Percentiles rank a stretch among this genome's conserved stretches.
Conservation (phyloP, 352 stramenopile genomes). For the Globisporangium cylindrosporum region DNA sequence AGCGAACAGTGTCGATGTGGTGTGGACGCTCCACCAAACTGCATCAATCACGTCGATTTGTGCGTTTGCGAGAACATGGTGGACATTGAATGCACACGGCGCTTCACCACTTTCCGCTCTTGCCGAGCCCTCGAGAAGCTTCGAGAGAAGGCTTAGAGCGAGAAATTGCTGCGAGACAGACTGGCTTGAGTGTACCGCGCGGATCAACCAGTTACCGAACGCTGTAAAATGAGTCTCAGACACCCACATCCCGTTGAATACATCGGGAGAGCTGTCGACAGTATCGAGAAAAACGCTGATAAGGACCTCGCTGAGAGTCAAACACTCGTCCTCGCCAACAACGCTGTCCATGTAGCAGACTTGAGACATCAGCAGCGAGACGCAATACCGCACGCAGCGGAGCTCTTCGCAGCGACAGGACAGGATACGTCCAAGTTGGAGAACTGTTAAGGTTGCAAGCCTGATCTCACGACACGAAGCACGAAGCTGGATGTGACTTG, state of each 20-base stretch:
- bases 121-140: background rate
- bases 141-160: background rate
- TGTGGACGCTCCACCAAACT: conserved; percentile 14
- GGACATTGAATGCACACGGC: background rate
- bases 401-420: background rate
- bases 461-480: conserved; percentile 2
- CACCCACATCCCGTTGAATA: background rate
- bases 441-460: background rate
- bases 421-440: conserved; percentile 10
- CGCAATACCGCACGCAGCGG: conserved; percentile 1
- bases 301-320: conserved; percentile 4
- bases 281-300: background rate
- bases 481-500: background rate
- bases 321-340: background rate
- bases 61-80: background rate
- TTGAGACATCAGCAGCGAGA: conserved; percentile 14
- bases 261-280: background rate
- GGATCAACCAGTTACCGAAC: conserved; percentile 4
- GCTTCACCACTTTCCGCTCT: too few species aligned
- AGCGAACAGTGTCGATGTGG: background rate
- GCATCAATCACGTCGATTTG: conserved; percentile 11
- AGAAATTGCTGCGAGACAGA: background rate
- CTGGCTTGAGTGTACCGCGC: background rate
- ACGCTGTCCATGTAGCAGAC: conserved; percentile 10
- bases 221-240: background rate